Base-by-base conservation (phyloP, 805 yeast genomes). In the Teunomyces tritomae region DNA sequence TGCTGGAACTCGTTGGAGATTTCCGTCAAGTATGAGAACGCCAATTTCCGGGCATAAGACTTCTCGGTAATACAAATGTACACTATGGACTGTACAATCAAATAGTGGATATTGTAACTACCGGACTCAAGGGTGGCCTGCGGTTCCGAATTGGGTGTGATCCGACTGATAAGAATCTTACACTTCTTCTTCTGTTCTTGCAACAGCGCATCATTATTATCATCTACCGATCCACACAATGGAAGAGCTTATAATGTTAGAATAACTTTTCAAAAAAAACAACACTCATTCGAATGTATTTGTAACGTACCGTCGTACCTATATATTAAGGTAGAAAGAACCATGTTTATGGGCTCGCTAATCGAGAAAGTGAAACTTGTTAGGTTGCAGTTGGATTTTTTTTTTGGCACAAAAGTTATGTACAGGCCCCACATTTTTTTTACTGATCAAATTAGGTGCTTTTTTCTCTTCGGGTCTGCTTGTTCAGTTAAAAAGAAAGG, bases 151-250 rank as follows among this genome's bases (percentile, higher is more conserved):
- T 83, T 79, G 43, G 91, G 85, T 28, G 84, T 85, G 62, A 91
- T 79, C 60, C 92, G 79, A 29, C 85, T 73, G 26, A 90, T 78
- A 47, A 94, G 75, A 46, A 85, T 69, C 67, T 92, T 91, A 55
- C 89, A 82, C 65, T 89, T 89, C 64, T 86, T 82, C 77, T 91
- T 92, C 63, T 88, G 90, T 45, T 88, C 94, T 20, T 74, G 60
- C 39, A 92, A 71, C 3, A 73, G 71, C 0, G 83, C 74, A 52
- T 79, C 82, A 44, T 76, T 78, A 33, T 78, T 75, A 52, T 87
- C 90, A 62, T 92, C 98, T 9, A 89, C 91, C 1, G 96, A 87
- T 5, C 96, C 96, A 50, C 95, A 83, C 47, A 92, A 75, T 27
- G 99, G 98, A 43, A 94, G 82, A 20, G 94, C 90, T 83, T 20